Conservation (phyloP, 495 filamentous ascomycete species). For the Hypoxylon perforatum region DNA sequence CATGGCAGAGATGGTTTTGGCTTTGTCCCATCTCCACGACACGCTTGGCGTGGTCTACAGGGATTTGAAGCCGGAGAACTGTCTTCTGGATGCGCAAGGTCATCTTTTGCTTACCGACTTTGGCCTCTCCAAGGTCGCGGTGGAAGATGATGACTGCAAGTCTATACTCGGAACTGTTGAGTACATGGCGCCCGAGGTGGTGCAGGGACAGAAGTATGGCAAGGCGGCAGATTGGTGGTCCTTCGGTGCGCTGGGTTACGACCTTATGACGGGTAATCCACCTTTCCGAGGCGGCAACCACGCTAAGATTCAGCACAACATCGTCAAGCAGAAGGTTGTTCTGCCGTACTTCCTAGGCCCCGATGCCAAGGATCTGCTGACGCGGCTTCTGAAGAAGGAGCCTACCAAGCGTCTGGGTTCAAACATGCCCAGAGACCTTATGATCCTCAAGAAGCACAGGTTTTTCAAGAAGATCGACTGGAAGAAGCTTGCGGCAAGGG, state of each 20-base stretch:
- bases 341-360: conserved; percentile 88
- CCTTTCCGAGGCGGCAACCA: conserved; percentile 92
- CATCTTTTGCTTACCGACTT: conserved; percentile 97
- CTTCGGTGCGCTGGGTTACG: conserved; percentile 88
- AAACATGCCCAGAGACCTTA: conserved; percentile 87
- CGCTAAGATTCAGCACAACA: conserved; percentile 91
- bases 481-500: conserved; percentile 79
- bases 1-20: conserved; percentile 97
- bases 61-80: conserved; percentile 98
- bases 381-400: conserved; percentile 88
- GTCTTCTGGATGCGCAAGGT: conserved; percentile 88
- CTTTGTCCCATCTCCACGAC: conserved; percentile 90
- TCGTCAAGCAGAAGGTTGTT: conserved; percentile 86
- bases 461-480: conserved; percentile 98
- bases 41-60: conserved; percentile 94
- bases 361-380: conserved; percentile 94
- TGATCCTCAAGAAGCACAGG: conserved; percentile 88
- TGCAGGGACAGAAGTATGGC: conserved; percentile 85
- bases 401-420: conserved; percentile 86
- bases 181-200: conserved; percentile 98
- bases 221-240: conserved; percentile 99
- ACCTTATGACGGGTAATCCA: conserved; percentile 88
- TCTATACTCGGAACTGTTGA: conserved; percentile 93
- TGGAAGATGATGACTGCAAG: conserved; percentile 83
- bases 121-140: conserved; percentile 93